These are phyloP conservation scores for Pseudogymnoascus sp. DNA, from an alignment of 2,329 filamentous ascomycete genomes.

Conservation along the genomic window DNA sequence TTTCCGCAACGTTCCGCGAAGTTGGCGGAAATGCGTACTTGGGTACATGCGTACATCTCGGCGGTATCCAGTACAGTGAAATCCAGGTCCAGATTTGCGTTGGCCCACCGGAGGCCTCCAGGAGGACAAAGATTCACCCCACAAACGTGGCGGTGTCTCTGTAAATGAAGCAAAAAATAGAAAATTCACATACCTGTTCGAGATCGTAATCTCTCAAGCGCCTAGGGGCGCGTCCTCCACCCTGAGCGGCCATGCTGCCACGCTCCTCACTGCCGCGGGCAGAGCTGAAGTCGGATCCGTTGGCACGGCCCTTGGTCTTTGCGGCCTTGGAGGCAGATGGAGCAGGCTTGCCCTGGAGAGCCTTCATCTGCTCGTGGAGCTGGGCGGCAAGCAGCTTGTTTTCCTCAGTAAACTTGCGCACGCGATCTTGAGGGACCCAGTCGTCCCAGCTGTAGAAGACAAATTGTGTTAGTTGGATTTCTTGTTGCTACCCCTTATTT, in stretches of 20 bases:
- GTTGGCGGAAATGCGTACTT: not conserved
- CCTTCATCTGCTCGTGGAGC: slow-evolving; percentile 57
- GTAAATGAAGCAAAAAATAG: slow-evolving; percentile 15
- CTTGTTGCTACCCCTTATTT: not conserved
- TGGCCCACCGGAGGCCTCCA: not conserved
- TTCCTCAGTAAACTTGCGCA: slow-evolving; percentile 89
- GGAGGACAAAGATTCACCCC: not conserved
- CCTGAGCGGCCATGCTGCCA: slow-evolving; percentile 49
- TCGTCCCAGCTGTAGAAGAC: slow-evolving; percentile 70
- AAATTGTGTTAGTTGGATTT: not conserved
- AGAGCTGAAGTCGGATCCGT: slow-evolving; percentile 52
- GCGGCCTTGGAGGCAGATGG: slow-evolving; percentile 32
- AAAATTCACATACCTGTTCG: slow-evolving; percentile 59
- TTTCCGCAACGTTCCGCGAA: not conserved
- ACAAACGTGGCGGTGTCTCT: not conserved
- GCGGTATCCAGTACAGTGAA: not conserved
- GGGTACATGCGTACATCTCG: not conserved
- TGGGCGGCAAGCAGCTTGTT: slow-evolving; percentile 81
- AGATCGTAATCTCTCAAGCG: slow-evolving; percentile 74
- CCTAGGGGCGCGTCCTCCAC: slow-evolving; percentile 59
- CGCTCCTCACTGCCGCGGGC: slow-evolving; percentile 71
- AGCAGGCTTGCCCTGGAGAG: slow-evolving; percentile 29
- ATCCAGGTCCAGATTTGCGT: not conserved
- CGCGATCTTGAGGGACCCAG: slow-evolving; percentile 89
- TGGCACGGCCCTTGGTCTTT: slow-evolving; percentile 43